Evolutionary conservation across 2,329 filamentous ascomycete species (phyloP), one percentile per base, ranked within the genome.

Genomic region (Pseudogymnoascus pannorum): DNA sequence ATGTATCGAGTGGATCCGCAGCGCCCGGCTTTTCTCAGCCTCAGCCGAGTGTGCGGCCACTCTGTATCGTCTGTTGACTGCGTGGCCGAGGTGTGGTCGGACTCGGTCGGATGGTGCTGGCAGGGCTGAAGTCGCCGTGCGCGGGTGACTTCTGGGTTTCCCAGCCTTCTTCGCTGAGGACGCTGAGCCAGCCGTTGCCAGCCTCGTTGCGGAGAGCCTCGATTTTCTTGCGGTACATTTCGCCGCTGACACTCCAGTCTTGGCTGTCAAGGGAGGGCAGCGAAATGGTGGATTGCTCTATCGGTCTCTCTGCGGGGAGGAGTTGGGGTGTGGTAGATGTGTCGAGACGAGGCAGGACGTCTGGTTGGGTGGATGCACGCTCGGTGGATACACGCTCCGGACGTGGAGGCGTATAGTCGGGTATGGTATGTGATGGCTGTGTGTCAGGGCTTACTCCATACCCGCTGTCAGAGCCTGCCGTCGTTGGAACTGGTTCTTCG

Each of bases 201-300:
- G 96, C 87, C 69, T 93, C 91, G 69, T 88, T 88, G 64, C 92
- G 87, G 60, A 97, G 77, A 2, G 89, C 86, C 73, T 96, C 92
- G 60, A 97, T 88, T 74, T 94, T 94, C 72, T 89, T 89, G 62
- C 89, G 86, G 74, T 96, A 97, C 6, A 90, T 78, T 69, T 94
- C 90, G 60, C 88, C 88, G 62, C 84, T 83, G 44, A 84, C 76
- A 63, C 86, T 85, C 82, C 87, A 90, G 62, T 88, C 81, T 51
- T 79, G 76, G 4, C 76, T 66, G 63, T 70, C 71, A 63, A 65
- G 67, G 3, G 62, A 63, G 5, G 65, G 64, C 12, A 64, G 11
- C 58, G 68, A 70, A 16, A 66, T 59, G 16, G 66, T 57, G 14
- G 68, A 63, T 9, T 67, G 40, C 7, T 70, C 64, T 29, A 68